Percentiles rank a stretch among this genome's conserved stretches.
Evolutionary conservation across 495 filamentous ascomycete species (phyloP).

Genomic region (Hamigera avellanea): DNA sequence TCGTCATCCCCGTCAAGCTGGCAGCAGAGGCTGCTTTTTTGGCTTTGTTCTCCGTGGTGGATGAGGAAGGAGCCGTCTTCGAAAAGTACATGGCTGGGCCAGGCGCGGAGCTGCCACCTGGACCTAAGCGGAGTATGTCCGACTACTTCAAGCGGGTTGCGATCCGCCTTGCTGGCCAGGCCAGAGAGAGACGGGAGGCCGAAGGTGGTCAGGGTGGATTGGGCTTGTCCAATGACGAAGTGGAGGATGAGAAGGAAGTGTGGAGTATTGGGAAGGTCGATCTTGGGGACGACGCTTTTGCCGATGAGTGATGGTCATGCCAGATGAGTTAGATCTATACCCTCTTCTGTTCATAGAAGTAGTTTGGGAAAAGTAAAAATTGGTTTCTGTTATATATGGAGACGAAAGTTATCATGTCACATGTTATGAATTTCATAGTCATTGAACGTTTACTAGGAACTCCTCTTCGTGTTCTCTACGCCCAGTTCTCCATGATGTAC

Average conservation of each 20-base stretch:
- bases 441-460: too few species aligned
- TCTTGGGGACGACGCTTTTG: conserved; percentile 55
- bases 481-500: too few species aligned
- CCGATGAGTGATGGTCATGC: conserved; percentile 23
- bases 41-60: conserved; percentile 84
- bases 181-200: conserved; percentile 76
- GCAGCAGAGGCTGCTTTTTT: conserved; percentile 92
- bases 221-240: conserved; percentile 75
- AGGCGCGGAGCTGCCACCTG: conserved; percentile 48
- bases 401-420: too few species aligned
- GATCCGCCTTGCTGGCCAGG: conserved; percentile 67
- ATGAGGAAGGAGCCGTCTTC: conserved; percentile 75
- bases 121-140: conserved; percentile 77
- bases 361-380: not conserved
- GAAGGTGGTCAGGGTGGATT: conserved; percentile 81
- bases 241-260: conserved; percentile 88
- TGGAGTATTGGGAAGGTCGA: conserved; percentile 93
- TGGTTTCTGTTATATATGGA: not conserved
- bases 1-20: conserved; percentile 92
- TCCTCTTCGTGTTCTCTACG: too few species aligned
- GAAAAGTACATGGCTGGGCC: conserved; percentile 74
- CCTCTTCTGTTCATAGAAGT: conserved; percentile 1
- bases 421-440: not conserved
- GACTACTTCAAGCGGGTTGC: conserved; percentile 96
- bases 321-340: conserved; percentile 10